Conservation (phyloP, 768 basidiomycete genomes). For the Tylopilus felleus region DNA sequence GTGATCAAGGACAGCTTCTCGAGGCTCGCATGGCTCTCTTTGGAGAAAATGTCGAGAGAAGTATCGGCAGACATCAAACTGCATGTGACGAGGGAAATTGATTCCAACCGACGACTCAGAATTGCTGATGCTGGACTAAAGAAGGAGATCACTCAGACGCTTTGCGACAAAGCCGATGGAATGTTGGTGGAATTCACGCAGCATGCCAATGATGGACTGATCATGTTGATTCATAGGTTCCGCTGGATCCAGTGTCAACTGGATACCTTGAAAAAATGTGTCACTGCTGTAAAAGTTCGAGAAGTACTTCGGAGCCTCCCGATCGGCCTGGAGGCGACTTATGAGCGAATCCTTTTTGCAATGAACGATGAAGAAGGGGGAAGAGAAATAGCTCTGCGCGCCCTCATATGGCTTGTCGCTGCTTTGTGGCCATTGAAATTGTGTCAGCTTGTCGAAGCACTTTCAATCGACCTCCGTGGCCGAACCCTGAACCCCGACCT, state of each 20-base stretch:
- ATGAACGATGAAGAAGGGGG: background rate
- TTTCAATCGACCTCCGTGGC: background rate
- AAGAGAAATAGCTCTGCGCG: background rate
- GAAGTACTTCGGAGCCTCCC: conserved; percentile 7
- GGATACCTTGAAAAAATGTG: conserved; percentile 3
- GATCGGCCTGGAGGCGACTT: conserved; percentile 2
- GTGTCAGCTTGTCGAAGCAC: conserved; percentile 2
- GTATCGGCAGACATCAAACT: background rate
- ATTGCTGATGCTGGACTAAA: background rate
- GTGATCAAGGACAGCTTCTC: too few relatives aligned
- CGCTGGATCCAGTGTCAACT: conserved; percentile 19
- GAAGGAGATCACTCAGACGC: background rate
- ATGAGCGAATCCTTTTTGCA: conserved; percentile 1
- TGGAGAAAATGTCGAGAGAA: background rate
- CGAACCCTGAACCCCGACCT: background rate
- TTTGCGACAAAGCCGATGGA: background rate
- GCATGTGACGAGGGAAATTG: background rate
- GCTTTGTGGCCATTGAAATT: conserved; percentile 1
- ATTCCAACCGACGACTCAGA: background rate
- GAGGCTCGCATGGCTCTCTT: background rate
- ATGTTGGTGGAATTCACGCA: background rate
- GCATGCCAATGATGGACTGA: too few relatives aligned
- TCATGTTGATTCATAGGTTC: background rate
- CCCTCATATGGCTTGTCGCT: conserved; percentile 8
- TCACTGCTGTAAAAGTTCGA: background rate